Evolutionary conservation across 768 basidiomycete genomes (phyloP), one percentile per base, ranked within the genome.

Genomic region (Pleurotus sapidus): DNA sequence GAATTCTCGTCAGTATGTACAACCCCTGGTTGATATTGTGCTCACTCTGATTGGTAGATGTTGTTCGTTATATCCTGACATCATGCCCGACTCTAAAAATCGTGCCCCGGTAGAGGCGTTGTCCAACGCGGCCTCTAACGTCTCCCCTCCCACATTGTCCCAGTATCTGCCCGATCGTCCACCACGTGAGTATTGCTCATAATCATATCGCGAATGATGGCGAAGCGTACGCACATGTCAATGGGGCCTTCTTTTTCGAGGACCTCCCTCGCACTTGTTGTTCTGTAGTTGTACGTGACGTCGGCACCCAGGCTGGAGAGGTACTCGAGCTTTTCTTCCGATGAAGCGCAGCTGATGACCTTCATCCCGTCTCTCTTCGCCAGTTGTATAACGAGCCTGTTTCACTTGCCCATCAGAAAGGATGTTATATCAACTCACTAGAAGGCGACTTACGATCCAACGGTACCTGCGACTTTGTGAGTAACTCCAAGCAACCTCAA

Each of bases 201-300:
- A 27, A 42, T 15, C 8, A 55, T 9, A 9, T 30, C 30, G 30
- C 30, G 6, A 2, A 30, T 30, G 30, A 30, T 9, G 30, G 27
- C 8, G 30, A 11, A 11, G 30, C 9, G n/a, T 24, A 20, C 53
- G 12, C 30, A 42, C 53, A 55, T 43, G 38, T 55, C 39, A 18
- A 55, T 42, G 18, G 75, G 77, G 15, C 80, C 80, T 55, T 81
- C 68, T 57, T 72, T 70, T 61, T 64, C 58, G n/a, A 86, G 71
- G 8, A 79, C 61, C n/a, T 79, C 75, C 3, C 61, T 60, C 0
- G 77, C 75, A 50, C 67, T 64, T 2, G 68, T 61, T 1, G 71
- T 83, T 74, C 85, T 81, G 67, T 80, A 84, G 68, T 84, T 82
- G 69, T 82, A 83, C 0, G 71, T 76, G 20, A 77, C 72, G 59